A percentile compares a stretch with the other conserved stretches of the same genome.
phyloP scores from a whole-genome alignment of 2,329 filamentous ascomycete species.

The Clonostachys chloroleuca region DNA sequence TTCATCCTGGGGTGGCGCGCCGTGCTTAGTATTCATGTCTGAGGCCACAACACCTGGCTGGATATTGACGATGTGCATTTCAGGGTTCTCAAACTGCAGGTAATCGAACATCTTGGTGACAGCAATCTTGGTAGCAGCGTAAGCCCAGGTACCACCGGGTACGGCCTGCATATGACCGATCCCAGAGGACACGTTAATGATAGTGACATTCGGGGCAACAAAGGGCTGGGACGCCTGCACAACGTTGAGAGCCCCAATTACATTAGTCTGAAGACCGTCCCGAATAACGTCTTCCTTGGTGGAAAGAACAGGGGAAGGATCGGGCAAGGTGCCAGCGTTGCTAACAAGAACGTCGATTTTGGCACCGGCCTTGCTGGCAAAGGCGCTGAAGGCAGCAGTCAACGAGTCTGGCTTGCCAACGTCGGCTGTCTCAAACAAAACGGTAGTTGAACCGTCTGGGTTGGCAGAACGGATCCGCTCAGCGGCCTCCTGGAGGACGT shows the following conservation, averaged over 20 bases:
- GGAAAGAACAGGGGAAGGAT: not conserved
- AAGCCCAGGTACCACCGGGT: slow-evolving; percentile 12
- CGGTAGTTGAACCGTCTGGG: slow-evolving; percentile 28
- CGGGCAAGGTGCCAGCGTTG: slow-evolving; percentile 10
- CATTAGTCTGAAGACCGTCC: slow-evolving; percentile 12
- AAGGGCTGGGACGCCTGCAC: slow-evolving; percentile 12
- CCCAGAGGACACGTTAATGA: slow-evolving; percentile 12
- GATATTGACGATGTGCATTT: slow-evolving; percentile 25
- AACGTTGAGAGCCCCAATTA: slow-evolving; percentile 12
- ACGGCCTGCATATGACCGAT: slow-evolving; percentile 5
- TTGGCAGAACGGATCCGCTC: slow-evolving; percentile 20
- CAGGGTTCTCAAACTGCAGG: slow-evolving; percentile 25
- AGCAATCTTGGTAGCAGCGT: slow-evolving; percentile 26
- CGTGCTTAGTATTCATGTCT: slow-evolving; percentile 12
- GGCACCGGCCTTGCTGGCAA: slow-evolving; percentile 1
- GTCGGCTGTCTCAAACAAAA: slow-evolving; percentile 29
- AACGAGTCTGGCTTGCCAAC: slow-evolving; percentile 18
- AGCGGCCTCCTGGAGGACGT: slow-evolving; percentile 15
- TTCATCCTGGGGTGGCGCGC: not conserved
- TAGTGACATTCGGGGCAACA: slow-evolving; percentile 5
- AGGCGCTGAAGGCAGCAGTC: not conserved
- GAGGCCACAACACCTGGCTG: slow-evolving; percentile 35
- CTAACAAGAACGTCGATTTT: slow-evolving; percentile 24
- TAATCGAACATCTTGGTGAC: slow-evolving; percentile 25
- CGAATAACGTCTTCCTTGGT: not conserved